Percentiles rank a stretch among this genome's conserved stretches.
Evolutionary conservation across 139 green algal genomes (phyloP).

Genomic region (Micractinium conductrix): DNA sequence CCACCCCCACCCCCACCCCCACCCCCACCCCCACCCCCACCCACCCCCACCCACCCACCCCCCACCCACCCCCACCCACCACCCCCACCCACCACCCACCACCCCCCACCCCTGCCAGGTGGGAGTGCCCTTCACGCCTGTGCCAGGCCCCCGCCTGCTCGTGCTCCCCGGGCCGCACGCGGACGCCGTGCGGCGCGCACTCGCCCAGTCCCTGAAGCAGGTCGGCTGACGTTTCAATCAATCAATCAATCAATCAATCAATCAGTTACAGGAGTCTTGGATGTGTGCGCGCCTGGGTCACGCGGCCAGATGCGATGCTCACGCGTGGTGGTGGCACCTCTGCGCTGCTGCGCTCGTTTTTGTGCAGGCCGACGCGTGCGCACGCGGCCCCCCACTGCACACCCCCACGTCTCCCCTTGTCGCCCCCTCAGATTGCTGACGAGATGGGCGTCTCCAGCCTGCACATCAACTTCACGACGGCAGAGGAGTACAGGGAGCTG

Average conservation of each 20-base stretch:
- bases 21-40: too few relatives aligned
- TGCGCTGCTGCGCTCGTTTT: too few relatives aligned
- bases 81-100: too few relatives aligned
- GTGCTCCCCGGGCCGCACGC: constrained; percentile 31
- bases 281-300: background rate
- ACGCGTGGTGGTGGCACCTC: background rate
- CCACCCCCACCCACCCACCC: too few relatives aligned
- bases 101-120: too few relatives aligned
- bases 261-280: too few relatives aligned
- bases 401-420: background rate
- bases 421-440: constrained; percentile 44
- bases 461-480: constrained; percentile 89
- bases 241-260: too few relatives aligned
- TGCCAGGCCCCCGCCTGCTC: constrained; percentile 73
- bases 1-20: too few relatives aligned
- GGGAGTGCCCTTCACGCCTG: constrained; percentile 93
- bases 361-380: too few relatives aligned
- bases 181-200: constrained; percentile 46
- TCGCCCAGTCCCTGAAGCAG: constrained; percentile 52
- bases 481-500: constrained; percentile 72
- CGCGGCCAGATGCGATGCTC: background rate
- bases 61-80: too few relatives aligned
- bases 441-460: constrained; percentile 65
- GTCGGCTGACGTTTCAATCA: background rate
- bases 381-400: background rate